Conservation (phyloP, 2,329 filamentous ascomycete genomes). For the Davidsoniella australis region DNA sequence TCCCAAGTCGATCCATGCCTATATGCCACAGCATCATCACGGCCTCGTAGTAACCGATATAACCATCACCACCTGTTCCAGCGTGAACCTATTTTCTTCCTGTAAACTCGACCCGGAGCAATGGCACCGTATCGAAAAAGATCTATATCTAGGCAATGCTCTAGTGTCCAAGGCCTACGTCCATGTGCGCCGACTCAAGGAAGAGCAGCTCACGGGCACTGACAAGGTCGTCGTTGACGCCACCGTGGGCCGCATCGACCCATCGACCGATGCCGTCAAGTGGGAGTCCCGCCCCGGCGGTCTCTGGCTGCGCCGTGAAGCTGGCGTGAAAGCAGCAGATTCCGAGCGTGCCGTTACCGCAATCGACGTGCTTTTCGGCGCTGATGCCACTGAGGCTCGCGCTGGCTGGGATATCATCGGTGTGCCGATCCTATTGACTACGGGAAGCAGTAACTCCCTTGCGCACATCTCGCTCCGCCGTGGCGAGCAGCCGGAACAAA, state of each 20-base stretch:
- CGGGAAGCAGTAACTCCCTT: conserved; percentile 41
- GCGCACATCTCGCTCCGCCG: conserved; percentile 64
- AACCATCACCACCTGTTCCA: conserved; percentile 58
- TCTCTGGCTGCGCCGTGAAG: conserved; percentile 65
- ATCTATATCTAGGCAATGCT: conserved; percentile 60
- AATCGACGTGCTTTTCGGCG: conserved; percentile 73
- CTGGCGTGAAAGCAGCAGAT: conserved; percentile 57
- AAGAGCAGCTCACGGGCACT: conserved; percentile 58
- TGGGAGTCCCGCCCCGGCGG: conserved; percentile 69
- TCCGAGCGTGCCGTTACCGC: conserved; percentile 59
- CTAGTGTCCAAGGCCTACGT: conserved; percentile 67
- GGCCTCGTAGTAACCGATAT: conserved; percentile 78
- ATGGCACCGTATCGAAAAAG: conserved; percentile 81
- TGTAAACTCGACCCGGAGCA: conserved; percentile 53
- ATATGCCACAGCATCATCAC: conserved; percentile 70
- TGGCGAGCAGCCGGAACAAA: conserved; percentile 28
- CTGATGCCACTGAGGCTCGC: conserved; percentile 80
- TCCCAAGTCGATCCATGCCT: conserved; percentile 68
- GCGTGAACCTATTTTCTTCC: conserved; percentile 54
- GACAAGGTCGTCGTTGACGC: conserved; percentile 72
- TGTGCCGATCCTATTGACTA: conserved; percentile 54
- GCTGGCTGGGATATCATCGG: conserved; percentile 69
- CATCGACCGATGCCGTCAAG: conserved; percentile 29
- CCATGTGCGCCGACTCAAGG: conserved; percentile 66
- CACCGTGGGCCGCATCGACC: conserved; percentile 55